These are phyloP conservation scores for Penicillium sp. DNA, from an alignment of 2,329 filamentous ascomycete genomes.

Conservation along the genomic window DNA sequence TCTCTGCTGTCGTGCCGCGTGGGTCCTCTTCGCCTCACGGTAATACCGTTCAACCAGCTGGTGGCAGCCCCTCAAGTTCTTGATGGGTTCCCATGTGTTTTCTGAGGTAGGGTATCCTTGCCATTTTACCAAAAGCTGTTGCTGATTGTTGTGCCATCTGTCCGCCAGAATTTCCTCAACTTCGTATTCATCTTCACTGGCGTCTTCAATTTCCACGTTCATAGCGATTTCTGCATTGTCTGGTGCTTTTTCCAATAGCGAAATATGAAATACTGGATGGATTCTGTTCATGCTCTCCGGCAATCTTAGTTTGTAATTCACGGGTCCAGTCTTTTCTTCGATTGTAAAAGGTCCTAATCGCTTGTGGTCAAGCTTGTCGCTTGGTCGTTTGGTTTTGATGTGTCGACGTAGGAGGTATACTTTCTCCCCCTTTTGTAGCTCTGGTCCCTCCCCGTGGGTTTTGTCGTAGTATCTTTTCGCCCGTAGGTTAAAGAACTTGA, in stretches of 20 bases:
- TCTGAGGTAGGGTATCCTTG: conserved; percentile 3
- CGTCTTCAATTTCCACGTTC: neutral
- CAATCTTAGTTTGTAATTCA: conserved; percentile 1
- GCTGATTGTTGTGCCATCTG: neutral
- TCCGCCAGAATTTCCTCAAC: neutral
- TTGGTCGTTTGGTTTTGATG: conserved; percentile 4
- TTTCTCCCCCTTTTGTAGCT: neutral
- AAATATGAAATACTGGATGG: conserved; percentile 2
- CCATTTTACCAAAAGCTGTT: conserved; percentile 2
- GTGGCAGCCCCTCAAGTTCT: neutral
- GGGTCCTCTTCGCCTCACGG: no score
- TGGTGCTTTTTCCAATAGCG: neutral
- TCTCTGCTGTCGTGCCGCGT: no score
- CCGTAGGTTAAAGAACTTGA: neutral
- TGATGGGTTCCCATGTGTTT: conserved; percentile 4
- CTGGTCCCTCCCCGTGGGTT: neutral
- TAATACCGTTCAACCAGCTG: neutral
- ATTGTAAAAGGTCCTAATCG: neutral
- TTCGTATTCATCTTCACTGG: neutral
- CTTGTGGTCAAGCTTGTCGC: neutral
- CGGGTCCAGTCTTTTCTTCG: neutral
- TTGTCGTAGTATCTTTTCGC: neutral
- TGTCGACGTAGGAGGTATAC: neutral
- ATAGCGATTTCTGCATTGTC: neutral
- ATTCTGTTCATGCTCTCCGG: neutral